Base-by-base conservation (phyloP, 495 filamentous ascomycete genomes). In the Penicillium waksmanii region DNA sequence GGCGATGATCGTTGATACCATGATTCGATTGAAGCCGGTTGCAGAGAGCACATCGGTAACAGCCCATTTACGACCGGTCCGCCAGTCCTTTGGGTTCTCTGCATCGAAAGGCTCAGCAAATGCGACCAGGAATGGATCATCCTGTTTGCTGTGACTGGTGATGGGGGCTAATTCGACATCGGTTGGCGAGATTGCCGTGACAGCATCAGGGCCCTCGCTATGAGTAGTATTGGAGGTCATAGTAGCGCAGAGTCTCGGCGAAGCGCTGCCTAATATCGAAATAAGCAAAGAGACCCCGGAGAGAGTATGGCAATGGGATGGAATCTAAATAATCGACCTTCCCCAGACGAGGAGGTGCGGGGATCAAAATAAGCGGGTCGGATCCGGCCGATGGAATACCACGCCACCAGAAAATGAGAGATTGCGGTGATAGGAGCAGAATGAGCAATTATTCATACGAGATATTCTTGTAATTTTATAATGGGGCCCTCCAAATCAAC, bases 1-100 rank as follows among this genome's bases (percentile, higher is more conserved):
- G 2, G 88, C 85, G n/a, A 91, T 82, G 75, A 92, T 89, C 31
- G 84, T 83, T 10, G 82, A 85, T 1, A 86, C 86, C 18, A 86
- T 86, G 53, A 89, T 83, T 54, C 89, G 80, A 10, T 84, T 87
- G 67, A 84, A 82, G 7, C 76, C 69, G 0, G 81, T 79, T 21
- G 70, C 73, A 12, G 69, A 71, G 52, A 71, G 56, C 17, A 78
- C 69, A 33, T 67, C 62, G 0, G 82, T 85, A 6, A 83, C 80
- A 0, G 71, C 68, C 84, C 85, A 87, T 72, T 86, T 86, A 11
- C 71, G 67, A 12, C 58, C 52, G 0, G 55, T 64, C 0, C 73
- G 64, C 80, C 80, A 83, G 54, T 82, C 69, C 42, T 72, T 66
- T 3, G 80, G 80, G 50, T 82, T 78, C 15, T 74, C 68, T 5